phyloP scores from a whole-genome alignment of 2,329 filamentous ascomycete species.

The Leptographium lundbergii region DNA sequence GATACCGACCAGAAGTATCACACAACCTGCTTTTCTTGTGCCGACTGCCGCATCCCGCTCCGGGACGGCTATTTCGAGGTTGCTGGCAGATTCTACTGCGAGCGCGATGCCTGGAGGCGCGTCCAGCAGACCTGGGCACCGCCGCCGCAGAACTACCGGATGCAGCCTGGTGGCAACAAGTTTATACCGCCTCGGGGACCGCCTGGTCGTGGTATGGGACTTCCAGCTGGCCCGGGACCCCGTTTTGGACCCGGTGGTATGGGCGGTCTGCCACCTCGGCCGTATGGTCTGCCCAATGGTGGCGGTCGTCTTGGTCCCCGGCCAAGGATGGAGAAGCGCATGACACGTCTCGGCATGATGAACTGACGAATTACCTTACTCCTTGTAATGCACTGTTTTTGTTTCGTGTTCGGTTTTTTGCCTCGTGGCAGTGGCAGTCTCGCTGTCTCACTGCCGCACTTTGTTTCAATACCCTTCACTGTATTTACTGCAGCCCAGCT shows the following conservation, averaged over 20 bases:
- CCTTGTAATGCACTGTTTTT: constrained; percentile 2
- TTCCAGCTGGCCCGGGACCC: not conserved
- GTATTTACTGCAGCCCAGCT: not conserved
- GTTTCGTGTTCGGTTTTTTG: too few species aligned
- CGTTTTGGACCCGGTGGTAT: not conserved
- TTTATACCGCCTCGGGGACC: not conserved
- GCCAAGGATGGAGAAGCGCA: constrained; percentile 48
- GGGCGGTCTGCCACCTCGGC: constrained; percentile 8
- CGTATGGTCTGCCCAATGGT: constrained; percentile 19
- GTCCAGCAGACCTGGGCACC: constrained; percentile 16
- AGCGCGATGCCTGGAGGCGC: constrained; percentile 63
- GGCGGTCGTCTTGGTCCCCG: constrained; percentile 21
- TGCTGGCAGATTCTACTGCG: constrained; percentile 67
- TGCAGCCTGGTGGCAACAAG: not conserved
- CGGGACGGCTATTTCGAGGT: constrained; percentile 87
- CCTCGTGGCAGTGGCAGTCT: not conserved
- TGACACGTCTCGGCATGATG: constrained; percentile 48
- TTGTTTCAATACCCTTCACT: not conserved
- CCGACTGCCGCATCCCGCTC: constrained; percentile 61
- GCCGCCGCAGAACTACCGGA: not conserved
- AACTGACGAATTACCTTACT: not conserved
- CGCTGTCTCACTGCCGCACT: not conserved
- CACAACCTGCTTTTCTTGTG: constrained; percentile 73
- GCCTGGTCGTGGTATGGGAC: not conserved
- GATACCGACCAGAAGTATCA: constrained; percentile 71